A percentile compares a stretch with the other conserved stretches of the same genome.
phyloP scores from a whole-genome alignment of 306 rosid species.

The Glycine latifolia region DNA sequence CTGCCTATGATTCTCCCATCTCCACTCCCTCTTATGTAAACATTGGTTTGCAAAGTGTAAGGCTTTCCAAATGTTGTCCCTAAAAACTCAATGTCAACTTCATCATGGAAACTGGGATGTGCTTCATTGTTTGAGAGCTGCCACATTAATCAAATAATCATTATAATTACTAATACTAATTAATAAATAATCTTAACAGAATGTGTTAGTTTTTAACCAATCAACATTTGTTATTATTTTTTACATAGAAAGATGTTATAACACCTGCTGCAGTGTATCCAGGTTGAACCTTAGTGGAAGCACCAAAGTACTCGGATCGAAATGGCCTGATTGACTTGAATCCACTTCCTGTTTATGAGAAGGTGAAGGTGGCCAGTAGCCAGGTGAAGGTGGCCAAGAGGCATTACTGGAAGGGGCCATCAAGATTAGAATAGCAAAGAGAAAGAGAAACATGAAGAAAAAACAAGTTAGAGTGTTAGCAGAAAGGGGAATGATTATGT shows the following conservation, averaged over 20 bases:
- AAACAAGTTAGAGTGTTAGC: slow-evolving; percentile 32
- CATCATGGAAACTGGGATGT: slow-evolving; percentile 55
- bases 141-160: slow-evolving; percentile 43
- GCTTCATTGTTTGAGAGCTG: slow-evolving; percentile 96
- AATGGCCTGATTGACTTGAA: slow-evolving; percentile 86
- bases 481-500: slow-evolving; percentile 56
- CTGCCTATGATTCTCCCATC: too few relatives aligned
- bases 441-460: too few relatives aligned
- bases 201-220: slow-evolving; percentile 14
- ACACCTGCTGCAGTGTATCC: slow-evolving; percentile 91
- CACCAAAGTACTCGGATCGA: slow-evolving; percentile 93
- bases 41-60: too few relatives aligned
- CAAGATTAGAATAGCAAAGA: too few relatives aligned
- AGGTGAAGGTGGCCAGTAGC: slow-evolving; percentile 69
- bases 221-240: slow-evolving; percentile 29
- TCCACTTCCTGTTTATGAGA: slow-evolving; percentile 76
- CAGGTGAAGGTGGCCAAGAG: slow-evolving; percentile 49
- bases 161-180: slow-evolving; percentile 20
- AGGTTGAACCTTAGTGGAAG: slow-evolving; percentile 77
- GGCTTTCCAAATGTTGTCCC: too few relatives aligned
- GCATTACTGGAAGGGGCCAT: too few relatives aligned
- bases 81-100: too few relatives aligned
- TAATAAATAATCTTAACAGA: slow-evolving; percentile 21
- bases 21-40: too few relatives aligned
- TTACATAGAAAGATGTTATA: slow-evolving; percentile 91